Percentiles rank a stretch among this genome's conserved stretches.
Conservation (phyloP, 805 yeast species). For the Torulaspora microellipsoides region DNA sequence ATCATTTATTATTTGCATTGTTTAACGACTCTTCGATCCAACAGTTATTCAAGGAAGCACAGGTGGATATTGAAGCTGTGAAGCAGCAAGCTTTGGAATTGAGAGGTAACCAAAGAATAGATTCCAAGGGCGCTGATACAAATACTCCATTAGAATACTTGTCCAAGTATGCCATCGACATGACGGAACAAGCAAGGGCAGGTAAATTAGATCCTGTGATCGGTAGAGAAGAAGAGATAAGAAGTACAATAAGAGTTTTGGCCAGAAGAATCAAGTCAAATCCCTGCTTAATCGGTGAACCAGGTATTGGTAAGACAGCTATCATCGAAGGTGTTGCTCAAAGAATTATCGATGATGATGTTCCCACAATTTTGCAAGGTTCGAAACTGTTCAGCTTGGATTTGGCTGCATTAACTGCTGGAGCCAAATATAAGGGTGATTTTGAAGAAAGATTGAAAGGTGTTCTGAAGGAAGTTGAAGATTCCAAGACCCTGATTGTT, state of each 20-base stretch:
- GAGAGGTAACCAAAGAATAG: slow-evolving; percentile 89
- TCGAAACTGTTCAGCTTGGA: slow-evolving; percentile 84
- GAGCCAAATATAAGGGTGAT: slow-evolving; percentile 98
- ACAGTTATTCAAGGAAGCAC: slow-evolving; percentile 64
- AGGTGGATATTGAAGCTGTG: slow-evolving; percentile 63
- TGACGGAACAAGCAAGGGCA: slow-evolving; percentile 87
- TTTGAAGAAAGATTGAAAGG: slow-evolving; percentile 98
- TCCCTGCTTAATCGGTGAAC: slow-evolving; percentile 96
- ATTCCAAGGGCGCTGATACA: slow-evolving; percentile 90
- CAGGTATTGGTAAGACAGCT: slow-evolving; percentile 98
- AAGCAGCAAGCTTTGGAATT: slow-evolving; percentile 73
- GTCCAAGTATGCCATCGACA: slow-evolving; percentile 84
- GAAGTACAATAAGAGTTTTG: slow-evolving; percentile 88
- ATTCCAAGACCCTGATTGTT: slow-evolving; percentile 78
- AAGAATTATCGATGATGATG: slow-evolving; percentile 91
- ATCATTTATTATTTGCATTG: slow-evolving; percentile 81
- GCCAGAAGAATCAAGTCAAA: slow-evolving; percentile 98
- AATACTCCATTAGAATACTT: slow-evolving; percentile 79
- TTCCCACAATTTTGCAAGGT: slow-evolving; percentile 79
- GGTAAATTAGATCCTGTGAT: slow-evolving; percentile 98
- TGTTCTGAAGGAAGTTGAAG: slow-evolving; percentile 88
- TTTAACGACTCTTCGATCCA: slow-evolving; percentile 73
- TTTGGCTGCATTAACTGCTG: slow-evolving; percentile 95
- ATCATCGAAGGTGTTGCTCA: slow-evolving; percentile 99
- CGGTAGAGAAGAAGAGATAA: slow-evolving; percentile 97